phyloP scores from a whole-genome alignment of 2,329 filamentous ascomycete genomes.

The Scopulariopsis brevicaulis region DNA sequence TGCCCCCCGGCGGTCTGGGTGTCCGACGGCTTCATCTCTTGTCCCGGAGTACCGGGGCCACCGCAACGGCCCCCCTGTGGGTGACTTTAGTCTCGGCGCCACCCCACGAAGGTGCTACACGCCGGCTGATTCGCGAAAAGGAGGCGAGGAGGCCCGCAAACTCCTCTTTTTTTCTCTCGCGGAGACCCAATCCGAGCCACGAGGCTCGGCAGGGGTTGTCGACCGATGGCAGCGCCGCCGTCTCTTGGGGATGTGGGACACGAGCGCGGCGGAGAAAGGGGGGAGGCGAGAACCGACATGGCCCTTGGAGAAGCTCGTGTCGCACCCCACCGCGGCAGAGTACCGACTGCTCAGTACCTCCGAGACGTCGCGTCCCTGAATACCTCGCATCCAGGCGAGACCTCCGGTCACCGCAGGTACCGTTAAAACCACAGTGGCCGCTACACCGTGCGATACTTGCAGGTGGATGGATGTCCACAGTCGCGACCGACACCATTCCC shows the following conservation, averaged over 20 bases:
- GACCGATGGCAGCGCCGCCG: neutral
- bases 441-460: neutral
- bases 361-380: neutral
- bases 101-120: neutral
- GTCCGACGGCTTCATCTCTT: neutral
- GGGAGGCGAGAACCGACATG: neutral
- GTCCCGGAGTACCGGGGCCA: neutral
- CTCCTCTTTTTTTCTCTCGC: neutral
- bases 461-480: neutral
- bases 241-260: neutral
- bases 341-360: neutral
- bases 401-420: neutral
- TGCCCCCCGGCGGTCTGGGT: neutral
- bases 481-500: neutral
- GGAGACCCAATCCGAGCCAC: neutral
- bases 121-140: neutral
- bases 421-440: neutral
- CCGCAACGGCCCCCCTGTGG: neutral
- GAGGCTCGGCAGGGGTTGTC: neutral
- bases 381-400: neutral
- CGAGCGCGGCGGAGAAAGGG: neutral
- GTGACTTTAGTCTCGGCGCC: neutral
- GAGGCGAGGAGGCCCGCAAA: neutral
- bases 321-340: neutral
- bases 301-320: neutral